Base-by-base conservation (phyloP, 441 rosid species). In the Aleurites moluccanus region DNA sequence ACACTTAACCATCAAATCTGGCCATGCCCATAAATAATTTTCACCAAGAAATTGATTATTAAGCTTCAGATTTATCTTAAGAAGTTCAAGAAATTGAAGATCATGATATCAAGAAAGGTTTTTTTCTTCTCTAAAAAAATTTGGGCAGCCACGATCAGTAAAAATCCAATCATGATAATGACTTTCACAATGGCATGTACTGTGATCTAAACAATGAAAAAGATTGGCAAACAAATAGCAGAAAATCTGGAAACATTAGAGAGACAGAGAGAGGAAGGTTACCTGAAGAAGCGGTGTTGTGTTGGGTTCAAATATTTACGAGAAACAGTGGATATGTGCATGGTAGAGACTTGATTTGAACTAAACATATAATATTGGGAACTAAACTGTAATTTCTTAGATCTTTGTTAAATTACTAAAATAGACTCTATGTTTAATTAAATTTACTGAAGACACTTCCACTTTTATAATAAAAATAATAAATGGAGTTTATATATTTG, bases 51-150 rank as follows among this genome's bases (percentile, higher is more conserved):
- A 38, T 15, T 44, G n/a, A 47, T 30, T 3, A 61, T 35, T n/a
- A 61, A 62, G 20, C 14, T 49, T 28, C 28, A 62, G 42, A 70
- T 45, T 4, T 15, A n/a, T 62, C 40, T 27, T 10, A n/a, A 67
- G 1, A 10, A 11, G 16, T 10, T 65, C 27, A 40, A 40, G n/a
- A 70, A 57, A 70, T 8, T n/a, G n/a, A n/a, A n/a, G n/a, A n/a
- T n/a, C n/a, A n/a, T n/a, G n/a, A n/a, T n/a, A 64, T 65, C 56
- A 73, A 23, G 70, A 73, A 73, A 73, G 50, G 3, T n/a, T 21
- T 14, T 62, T 9, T 33, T 8, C 33, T 33, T 16, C n/a, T 50
- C 1, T 33, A 16, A n/a, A n/a, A n/a, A n/a, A n/a, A n/a, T n/a
- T n/a, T n/a, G n/a, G n/a, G n/a, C n/a, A n/a, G n/a, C n/a, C n/a